Evolutionary conservation across 805 yeast species (phyloP), one percentile per base, ranked within the genome.

Genomic region (Metschnikowia proteae): DNA sequence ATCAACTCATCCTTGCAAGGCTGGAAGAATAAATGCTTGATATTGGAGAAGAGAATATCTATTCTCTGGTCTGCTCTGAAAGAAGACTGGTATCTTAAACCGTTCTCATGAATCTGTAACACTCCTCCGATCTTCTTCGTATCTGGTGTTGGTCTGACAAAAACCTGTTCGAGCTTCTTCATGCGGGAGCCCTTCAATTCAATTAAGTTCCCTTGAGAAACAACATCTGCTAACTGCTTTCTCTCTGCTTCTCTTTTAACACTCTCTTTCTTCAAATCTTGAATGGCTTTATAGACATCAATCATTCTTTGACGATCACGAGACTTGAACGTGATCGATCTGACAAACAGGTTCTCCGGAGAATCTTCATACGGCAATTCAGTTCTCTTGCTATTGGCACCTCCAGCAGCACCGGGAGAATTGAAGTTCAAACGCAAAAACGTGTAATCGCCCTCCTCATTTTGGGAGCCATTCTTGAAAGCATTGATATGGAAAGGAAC

Each of bases 401-500:
- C 88, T 52, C 87, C 87, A 26, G 45, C 38, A 38, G 81, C 81
- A 60, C 97, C 97, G 0, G 99, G 98, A 1, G 96, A 84, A 65
- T 91, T 83, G 76, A 92, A 89, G 65, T 92, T 92, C 62, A 92
- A 76, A 67, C 99, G 82, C 60, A 92, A 65, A 62, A 88, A 91
- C 0, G 96, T 90, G 66, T 80, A 90, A 57, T 91, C 97, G 46
- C 97, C 98, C 73, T 94, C 98, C 62, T 94, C 99, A 55, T 85
- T 88, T 62, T 90, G 91, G 8, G 96, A 86, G 43, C 97, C 98
- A 63, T 88, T 91, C 62, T 91, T 92, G 71, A 87, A 91, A 3
- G 97, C 76, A 65, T 89, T 89, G 62, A 92, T 90, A 66, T 92
- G 99, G 76, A 94, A 92, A 25, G 99, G 99, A 45, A 94, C 98